Conservation (phyloP, 257 asterid species). For the Jacaranda mimosifolia region DNA sequence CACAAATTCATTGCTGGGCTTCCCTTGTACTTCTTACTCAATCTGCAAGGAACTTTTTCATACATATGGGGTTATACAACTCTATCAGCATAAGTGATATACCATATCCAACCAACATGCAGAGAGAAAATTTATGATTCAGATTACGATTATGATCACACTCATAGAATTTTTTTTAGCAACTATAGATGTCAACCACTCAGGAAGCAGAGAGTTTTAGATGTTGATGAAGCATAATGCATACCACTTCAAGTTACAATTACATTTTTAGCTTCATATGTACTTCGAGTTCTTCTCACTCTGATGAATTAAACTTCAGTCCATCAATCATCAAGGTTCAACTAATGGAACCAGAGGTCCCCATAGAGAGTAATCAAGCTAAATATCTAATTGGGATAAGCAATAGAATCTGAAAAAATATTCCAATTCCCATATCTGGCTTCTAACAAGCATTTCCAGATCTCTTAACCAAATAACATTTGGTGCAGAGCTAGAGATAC, state of each 20-base stretch:
- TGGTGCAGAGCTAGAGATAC: not conserved
- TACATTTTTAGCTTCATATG: not conserved
- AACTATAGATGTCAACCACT: not conserved
- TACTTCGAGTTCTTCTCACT: not conserved
- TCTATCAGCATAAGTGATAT: not conserved
- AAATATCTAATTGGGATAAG: not conserved
- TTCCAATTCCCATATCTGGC: not conserved
- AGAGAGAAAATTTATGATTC: not conserved
- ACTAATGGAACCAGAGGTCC: not conserved
- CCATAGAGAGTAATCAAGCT: not conserved
- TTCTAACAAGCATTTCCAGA: not conserved
- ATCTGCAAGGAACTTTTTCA: not conserved
- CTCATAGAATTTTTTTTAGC: not conserved
- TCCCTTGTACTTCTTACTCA: not conserved
- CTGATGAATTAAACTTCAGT: not conserved
- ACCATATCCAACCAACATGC: not conserved
- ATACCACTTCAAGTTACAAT: not conserved
- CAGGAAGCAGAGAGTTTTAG: not conserved
- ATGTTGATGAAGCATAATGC: conserved; percentile 10
- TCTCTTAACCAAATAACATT: not conserved
- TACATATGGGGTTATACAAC: not conserved
- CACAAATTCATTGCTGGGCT: not conserved
- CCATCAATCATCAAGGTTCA: not conserved
- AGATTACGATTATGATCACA: not conserved
- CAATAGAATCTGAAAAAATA: not conserved